Conservation (phyloP, 2,329 filamentous ascomycete species). For the Pyricularia pennisetigena region DNA sequence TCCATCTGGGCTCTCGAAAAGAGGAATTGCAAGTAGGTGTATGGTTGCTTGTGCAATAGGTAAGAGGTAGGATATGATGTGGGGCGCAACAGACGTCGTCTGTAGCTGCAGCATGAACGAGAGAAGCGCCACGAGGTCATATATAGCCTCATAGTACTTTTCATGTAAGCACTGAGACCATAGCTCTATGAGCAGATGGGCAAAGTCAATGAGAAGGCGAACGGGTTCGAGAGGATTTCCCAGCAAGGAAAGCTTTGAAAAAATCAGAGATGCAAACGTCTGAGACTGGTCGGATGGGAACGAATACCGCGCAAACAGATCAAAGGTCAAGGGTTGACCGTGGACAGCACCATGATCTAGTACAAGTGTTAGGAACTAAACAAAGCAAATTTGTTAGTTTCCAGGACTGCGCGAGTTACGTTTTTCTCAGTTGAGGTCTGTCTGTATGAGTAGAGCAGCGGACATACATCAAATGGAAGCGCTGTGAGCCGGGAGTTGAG, state of each 20-base stretch:
- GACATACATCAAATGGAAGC: slow-evolving; percentile 34
- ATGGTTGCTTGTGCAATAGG: slow-evolving; percentile 49
- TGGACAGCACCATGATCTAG: slow-evolving; percentile 50
- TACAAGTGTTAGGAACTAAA: slow-evolving; percentile 50
- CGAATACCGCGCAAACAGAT: slow-evolving; percentile 52
- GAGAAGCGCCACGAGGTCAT: slow-evolving; percentile 54
- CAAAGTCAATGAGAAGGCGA: slow-evolving; percentile 54
- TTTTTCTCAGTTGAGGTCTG: not conserved
- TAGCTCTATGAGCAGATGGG: slow-evolving; percentile 51
- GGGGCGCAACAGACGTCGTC: slow-evolving; percentile 45
- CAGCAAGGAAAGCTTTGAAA: slow-evolving; percentile 54
- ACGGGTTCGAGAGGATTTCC: slow-evolving; percentile 36
- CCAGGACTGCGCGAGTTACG: not conserved
- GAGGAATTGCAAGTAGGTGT: slow-evolving; percentile 45
- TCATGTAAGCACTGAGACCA: slow-evolving; percentile 62
- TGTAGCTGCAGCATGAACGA: slow-evolving; percentile 54
- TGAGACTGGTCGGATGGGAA: slow-evolving; percentile 54
- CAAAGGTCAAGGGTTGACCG: slow-evolving; percentile 52
- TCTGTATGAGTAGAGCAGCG: not conserved
- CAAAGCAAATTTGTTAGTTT: slow-evolving; percentile 12
- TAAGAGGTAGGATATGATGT: slow-evolving; percentile 47
- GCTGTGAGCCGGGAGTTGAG: slow-evolving; percentile 6
- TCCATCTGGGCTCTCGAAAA: slow-evolving; percentile 39
- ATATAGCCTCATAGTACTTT: slow-evolving; percentile 51
- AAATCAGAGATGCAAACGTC: slow-evolving; percentile 57